Percentiles rank a stretch among this genome's conserved stretches.
phyloP scores from a whole-genome alignment of 768 basidiomycete species.

The Xerocomus potaroensis region DNA sequence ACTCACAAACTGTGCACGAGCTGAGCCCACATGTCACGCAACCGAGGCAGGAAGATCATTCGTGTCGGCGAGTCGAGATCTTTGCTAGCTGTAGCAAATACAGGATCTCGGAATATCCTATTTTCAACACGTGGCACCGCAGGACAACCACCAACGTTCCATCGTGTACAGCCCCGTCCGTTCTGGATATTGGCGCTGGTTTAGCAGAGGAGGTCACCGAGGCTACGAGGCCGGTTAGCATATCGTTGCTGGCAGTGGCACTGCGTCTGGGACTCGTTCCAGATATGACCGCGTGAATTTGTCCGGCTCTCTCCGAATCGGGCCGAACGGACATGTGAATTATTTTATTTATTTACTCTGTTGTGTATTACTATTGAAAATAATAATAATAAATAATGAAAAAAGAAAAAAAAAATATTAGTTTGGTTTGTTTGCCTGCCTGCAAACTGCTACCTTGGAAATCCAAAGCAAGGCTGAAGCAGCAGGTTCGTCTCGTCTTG shows the following conservation, averaged over 20 bases:
- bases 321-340: not conserved
- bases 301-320: not conserved
- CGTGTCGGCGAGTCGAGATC: not conserved
- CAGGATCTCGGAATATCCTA: not conserved
- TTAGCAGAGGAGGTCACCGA: not conserved
- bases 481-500: not conserved
- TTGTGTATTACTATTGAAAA: too few relatives aligned
- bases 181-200: constrained; percentile 3
- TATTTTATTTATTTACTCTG: too few relatives aligned
- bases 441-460: too few relatives aligned
- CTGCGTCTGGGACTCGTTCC: not conserved
- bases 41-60: not conserved
- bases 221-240: not conserved
- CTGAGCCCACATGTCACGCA: not conserved
- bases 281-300: not conserved
- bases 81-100: too few relatives aligned
- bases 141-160: constrained; percentile 3
- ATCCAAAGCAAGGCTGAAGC: too few relatives aligned
- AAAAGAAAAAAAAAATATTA: too few relatives aligned
- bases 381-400: too few relatives aligned
- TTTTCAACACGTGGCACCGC: not conserved
- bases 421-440: too few relatives aligned
- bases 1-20: too few relatives aligned
- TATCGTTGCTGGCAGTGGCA: not conserved
- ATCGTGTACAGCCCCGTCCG: constrained; percentile 14